Evolutionary conservation across 345 rosid genomes (phyloP), one percentile per base, ranked within the genome.

Genomic region (Hypericum perforatum): DNA sequence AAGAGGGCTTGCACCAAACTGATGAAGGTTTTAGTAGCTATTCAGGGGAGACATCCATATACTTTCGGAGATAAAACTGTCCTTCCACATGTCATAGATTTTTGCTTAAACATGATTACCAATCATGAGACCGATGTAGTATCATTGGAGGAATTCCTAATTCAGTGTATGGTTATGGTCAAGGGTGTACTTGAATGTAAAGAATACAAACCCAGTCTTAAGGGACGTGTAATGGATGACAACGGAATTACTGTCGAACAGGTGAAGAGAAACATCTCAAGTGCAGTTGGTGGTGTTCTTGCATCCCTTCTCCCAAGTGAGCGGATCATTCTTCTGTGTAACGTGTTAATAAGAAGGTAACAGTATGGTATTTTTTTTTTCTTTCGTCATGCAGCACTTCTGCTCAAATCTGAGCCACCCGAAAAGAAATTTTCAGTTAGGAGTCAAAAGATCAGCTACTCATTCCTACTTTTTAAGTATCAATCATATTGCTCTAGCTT

Each of bases 131-230:
- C 79, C 41, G 77, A 70, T 42, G 40, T 79, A 50, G 43, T 76
- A 39, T 76, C 83, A 29, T 92, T 81, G 65, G 89, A 84, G 72
- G 76, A 81, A 59, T 85, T 92, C 70, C 66, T 78, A 58, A 88
- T 92, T 70, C 92, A 92, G 70, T 92, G 98, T 70, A 92, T 92
- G 98, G 89, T 92, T 61, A 70, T 88, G 86, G 95, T 77, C 64
- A 92, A 92, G 70, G 57, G 81, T 71, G 64, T 92, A 16, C 68
- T 88, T 61, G 98, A 92, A 65, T 92, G 98, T 76, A 85, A 82
- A 70, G 97, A 92, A 68, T 92, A 92, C 74, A 92, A 85, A 72
- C 89, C 79, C 50, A 80, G 71, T 70, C 75, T 76, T 58, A 81
- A 81, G 40, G 98, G 97, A 63, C 86, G 95, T 40, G 98, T 88